phyloP scores from a whole-genome alignment of 2,329 filamentous ascomycete species.

The Coniochaeta sp. region DNA sequence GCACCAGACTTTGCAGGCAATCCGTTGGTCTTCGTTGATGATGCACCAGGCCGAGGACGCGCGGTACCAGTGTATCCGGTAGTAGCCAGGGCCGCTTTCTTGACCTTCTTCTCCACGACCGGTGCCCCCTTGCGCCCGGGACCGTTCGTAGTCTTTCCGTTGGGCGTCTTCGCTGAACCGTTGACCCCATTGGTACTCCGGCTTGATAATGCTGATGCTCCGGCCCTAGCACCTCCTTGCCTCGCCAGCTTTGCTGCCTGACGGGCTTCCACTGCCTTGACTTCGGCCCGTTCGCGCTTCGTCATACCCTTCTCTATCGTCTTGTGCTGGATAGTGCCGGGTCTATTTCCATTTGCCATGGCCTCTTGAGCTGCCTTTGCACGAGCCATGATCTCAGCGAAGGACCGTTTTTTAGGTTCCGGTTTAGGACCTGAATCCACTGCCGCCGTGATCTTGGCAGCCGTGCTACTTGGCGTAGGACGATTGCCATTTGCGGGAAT shows the following conservation, averaged over 20 bases:
- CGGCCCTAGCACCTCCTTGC: not conserved
- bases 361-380: conserved; percentile 56
- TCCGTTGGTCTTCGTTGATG: conserved; percentile 7
- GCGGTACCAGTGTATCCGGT: conserved; percentile 61
- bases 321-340: conserved; percentile 70
- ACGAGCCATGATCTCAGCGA: conserved; percentile 65
- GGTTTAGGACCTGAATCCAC: conserved; percentile 32
- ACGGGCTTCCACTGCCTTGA: conserved; percentile 33
- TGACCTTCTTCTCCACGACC: conserved; percentile 47
- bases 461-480: conserved; percentile 7
- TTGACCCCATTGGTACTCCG: not conserved
- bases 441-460: conserved; percentile 6
- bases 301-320: conserved; percentile 57
- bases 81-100: conserved; percentile 54
- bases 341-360: conserved; percentile 40
- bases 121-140: conserved; percentile 17
- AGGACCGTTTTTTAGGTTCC: conserved; percentile 65
- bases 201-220: not conserved
- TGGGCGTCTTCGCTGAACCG: not conserved
- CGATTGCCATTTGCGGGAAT: conserved; percentile 6
- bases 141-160: not conserved
- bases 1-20: conserved; percentile 15
- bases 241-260: conserved; percentile 11
- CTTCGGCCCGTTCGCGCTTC: conserved; percentile 44
- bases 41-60: conserved; percentile 42